phyloP scores from a whole-genome alignment of 1,284 basidiomycete genomes.

The Tausonia pullulans region DNA sequence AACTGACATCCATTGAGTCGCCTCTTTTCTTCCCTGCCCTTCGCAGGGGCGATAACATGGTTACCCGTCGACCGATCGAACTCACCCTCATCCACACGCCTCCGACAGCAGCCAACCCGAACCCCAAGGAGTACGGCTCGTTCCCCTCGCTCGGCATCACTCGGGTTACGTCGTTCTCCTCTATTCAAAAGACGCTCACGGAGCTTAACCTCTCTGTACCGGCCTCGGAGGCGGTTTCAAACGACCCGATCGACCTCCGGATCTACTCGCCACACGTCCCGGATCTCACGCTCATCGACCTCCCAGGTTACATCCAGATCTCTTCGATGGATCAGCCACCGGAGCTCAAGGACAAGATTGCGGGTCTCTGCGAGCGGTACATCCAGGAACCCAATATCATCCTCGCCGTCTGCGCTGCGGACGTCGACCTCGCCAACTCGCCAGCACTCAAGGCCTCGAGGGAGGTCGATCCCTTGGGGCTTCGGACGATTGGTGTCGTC shows the following conservation, averaged over 20 bases:
- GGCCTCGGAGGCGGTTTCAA: conserved; percentile 75
- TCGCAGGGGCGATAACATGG: conserved; percentile 93
- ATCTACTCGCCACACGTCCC: conserved; percentile 94
- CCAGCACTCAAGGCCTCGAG: conserved; percentile 87
- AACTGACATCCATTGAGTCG: background rate
- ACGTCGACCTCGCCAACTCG: conserved; percentile 97
- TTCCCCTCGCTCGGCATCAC: conserved; percentile 83
- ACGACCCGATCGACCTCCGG: conserved; percentile 88
- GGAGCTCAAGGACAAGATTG: conserved; percentile 83
- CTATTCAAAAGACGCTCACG: conserved; percentile 83
- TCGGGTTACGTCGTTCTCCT: conserved; percentile 76
- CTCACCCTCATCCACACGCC: conserved; percentile 91
- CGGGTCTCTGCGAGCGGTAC: conserved; percentile 82
- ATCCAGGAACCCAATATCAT: conserved; percentile 97
- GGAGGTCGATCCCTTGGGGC: conserved; percentile 85
- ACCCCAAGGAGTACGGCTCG: conserved; percentile 78
- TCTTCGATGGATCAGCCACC: conserved; percentile 93
- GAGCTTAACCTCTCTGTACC: conserved; percentile 94
- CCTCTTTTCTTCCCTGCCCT: background rate
- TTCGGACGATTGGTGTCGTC: conserved; percentile 92
- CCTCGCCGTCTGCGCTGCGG: conserved; percentile 92
- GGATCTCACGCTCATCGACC: conserved; percentile 91
- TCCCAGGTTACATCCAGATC: conserved; percentile 96
- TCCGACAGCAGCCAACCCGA: conserved; percentile 40
- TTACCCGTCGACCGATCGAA: conserved; percentile 94